Evolutionary conservation across 495 filamentous ascomycete species (phyloP), one percentile per base, ranked within the genome.

Genomic region (Talaromyces stipitatus): DNA sequence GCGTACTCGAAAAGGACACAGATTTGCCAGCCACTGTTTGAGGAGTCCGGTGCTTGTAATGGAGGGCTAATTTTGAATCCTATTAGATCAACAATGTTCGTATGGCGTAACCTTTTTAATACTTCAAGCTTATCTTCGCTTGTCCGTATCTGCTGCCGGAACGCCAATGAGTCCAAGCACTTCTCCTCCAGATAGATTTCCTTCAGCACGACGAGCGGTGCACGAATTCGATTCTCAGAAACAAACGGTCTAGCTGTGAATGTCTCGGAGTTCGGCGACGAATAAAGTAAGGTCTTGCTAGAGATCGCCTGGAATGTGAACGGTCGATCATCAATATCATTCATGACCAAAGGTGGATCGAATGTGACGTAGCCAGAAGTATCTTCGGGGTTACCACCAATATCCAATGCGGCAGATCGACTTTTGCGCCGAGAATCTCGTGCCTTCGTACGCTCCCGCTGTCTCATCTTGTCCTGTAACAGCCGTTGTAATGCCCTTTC

Each of bases 1-100:
- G 87, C 85, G 60, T 88, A 80, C 48, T 91, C 87, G 20, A 80
- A 81, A n/a, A 97, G 79, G 4, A 92, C 73, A 60, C 80, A 86
- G n/a, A 96, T 81, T n/a, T 80, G 85, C 89, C 91, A 96, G 20
- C 71, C 66, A 26, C 71, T 62, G 41, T 70, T 71, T 16, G 64
- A 41, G 0, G 65, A 63, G 41, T 69, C 56, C 18, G 64, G 58
- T 2, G 62, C 57, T 24, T 60, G 60, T 30, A 69, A 38, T 28
- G 72, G 70, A 26, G 73, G 70, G 48, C 79, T 71, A 18, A 97
- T 89, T 48, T 86, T 88, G 73, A 89, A 96, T 55, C 89, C 89
- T 38, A 95, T 70, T 46, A 97, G 78, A 10, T 87, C 82, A 4
- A 91, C 72, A 23, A 96, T 65, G 69, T 90, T 89, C n/a, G 82